Evolutionary conservation across 805 yeast genomes (phyloP).

Genomic region (Dipodascus geniculatus): DNA sequence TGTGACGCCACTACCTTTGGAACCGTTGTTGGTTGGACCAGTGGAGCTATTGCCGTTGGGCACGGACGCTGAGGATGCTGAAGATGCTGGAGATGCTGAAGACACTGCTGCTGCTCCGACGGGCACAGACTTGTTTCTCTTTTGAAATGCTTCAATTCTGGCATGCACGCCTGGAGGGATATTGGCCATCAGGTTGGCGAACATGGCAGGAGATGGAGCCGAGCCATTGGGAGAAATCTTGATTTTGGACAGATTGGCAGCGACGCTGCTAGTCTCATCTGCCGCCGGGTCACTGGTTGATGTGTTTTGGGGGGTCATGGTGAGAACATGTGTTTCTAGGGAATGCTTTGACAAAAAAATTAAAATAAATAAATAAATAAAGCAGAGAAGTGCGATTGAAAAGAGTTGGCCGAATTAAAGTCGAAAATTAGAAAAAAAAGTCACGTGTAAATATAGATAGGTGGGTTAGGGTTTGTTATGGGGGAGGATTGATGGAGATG

Average conservation of each 20-base stretch:
- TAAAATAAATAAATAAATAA: too few species aligned
- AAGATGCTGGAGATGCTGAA: conserved; percentile 10
- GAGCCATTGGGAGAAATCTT: neutral
- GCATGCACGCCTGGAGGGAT: conserved; percentile 69
- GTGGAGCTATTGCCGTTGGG: conserved; percentile 13
- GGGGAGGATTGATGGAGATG: too few species aligned
- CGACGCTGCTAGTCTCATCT: neutral
- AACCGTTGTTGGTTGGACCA: conserved; percentile 13
- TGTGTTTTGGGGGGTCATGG: neutral
- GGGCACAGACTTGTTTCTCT: conserved; percentile 46
- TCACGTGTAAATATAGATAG: neutral
- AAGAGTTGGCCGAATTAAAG: neutral
- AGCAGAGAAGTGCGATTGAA: neutral
- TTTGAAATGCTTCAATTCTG: conserved; percentile 75
- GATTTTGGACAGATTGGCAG: neutral
- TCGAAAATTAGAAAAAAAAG: too few species aligned
- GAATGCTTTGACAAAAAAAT: neutral
- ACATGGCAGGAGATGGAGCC: neutral
- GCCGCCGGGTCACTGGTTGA: neutral
- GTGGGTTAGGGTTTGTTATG: neutral
- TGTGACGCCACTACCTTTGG: neutral
- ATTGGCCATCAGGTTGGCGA: neutral
- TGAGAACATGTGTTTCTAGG: too few species aligned
- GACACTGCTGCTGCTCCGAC: conserved; percentile 9
- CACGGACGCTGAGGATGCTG: conserved; percentile 13